A percentile compares a stretch with the other conserved stretches of the same genome.
Conservation (phyloP, 805 yeast genomes). For the Candida broadrunensis region DNA sequence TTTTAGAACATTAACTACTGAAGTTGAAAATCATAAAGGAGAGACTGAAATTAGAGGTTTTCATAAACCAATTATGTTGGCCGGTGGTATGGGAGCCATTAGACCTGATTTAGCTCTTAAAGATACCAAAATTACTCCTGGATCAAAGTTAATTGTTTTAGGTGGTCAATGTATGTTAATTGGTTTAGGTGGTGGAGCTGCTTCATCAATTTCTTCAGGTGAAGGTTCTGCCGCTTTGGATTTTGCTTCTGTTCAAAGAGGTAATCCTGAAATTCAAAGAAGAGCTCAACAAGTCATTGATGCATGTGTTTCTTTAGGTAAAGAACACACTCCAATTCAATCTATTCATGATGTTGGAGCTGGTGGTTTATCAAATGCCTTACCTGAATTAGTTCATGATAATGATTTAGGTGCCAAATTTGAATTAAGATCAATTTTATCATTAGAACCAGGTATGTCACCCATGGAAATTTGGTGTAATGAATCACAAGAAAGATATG, state of each 20-base stretch:
- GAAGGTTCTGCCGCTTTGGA: slow-evolving; percentile 95
- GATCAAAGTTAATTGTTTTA: slow-evolving; percentile 84
- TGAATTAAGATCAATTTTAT: slow-evolving; percentile 85
- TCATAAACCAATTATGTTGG: slow-evolving; percentile 99
- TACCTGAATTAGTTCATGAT: slow-evolving; percentile 97
- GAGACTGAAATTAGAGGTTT: slow-evolving; percentile 83
- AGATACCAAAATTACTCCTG: slow-evolving; percentile 85
- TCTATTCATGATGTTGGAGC: slow-evolving; percentile 99
- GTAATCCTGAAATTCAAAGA: slow-evolving; percentile 98
- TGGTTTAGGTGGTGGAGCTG: slow-evolving; percentile 99
- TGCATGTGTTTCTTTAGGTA: slow-evolving; percentile 83
- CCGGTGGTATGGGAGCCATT: slow-evolving; percentile 98
- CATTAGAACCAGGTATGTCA: slow-evolving; percentile 96
- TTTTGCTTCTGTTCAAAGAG: slow-evolving; percentile 98
- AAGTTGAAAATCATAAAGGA: slow-evolving; percentile 59
- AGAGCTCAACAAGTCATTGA: slow-evolving; percentile 98
- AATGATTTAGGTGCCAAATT: slow-evolving; percentile 92
- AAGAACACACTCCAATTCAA: slow-evolving; percentile 68
- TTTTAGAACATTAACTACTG: slow-evolving; percentile 90
- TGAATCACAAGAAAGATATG: slow-evolving; percentile 98
- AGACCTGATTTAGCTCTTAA: slow-evolving; percentile 91
- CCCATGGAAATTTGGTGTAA: slow-evolving; percentile 99
- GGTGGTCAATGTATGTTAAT: slow-evolving; percentile 98
- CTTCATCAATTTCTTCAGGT: slow-evolving; percentile 94
- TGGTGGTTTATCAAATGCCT: slow-evolving; percentile 95